Evolutionary conservation across 257 asterid genomes (phyloP).

Genomic region (Phtheirospermum japonicum): DNA sequence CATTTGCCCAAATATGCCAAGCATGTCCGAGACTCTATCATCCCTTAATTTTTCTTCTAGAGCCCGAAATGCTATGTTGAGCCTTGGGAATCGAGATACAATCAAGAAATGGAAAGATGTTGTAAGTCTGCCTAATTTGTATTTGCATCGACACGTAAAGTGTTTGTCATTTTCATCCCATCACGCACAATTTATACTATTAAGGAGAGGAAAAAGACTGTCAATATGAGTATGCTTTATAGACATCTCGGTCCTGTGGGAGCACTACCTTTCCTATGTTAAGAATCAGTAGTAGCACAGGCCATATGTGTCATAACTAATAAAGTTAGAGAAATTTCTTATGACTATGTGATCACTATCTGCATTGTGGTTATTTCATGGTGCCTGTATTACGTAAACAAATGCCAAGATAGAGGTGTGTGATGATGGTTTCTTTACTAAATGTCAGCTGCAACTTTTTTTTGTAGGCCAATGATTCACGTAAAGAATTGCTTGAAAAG

Average conservation of each 20-base stretch:
- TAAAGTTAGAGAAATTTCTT: background rate
- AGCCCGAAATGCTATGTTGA: constrained; percentile 77
- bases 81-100: constrained; percentile 97
- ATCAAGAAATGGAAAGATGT: constrained; percentile 94
- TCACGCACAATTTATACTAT: constrained; percentile 18
- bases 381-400: constrained; percentile 18
- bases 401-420: constrained; percentile 13
- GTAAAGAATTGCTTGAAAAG: constrained; percentile 83
- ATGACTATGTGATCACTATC: constrained; percentile 12
- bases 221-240: constrained; percentile 18
- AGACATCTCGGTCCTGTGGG: constrained; percentile 11
- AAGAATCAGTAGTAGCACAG: background rate
- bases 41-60: constrained; percentile 92
- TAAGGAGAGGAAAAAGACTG: constrained; percentile 16
- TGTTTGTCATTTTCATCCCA: background rate
- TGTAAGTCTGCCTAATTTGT: constrained; percentile 50
- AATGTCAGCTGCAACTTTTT: constrained; percentile 30
- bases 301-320: background rate
- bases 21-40: constrained; percentile 73
- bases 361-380: constrained; percentile 23
- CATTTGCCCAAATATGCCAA: constrained; percentile 66
- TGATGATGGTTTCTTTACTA: constrained; percentile 21
- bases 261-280: constrained; percentile 17
- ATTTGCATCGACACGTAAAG: constrained; percentile 9
- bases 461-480: constrained; percentile 90